Conservation (phyloP, 164 flowering plant species). For the Magnolia sinica region DNA sequence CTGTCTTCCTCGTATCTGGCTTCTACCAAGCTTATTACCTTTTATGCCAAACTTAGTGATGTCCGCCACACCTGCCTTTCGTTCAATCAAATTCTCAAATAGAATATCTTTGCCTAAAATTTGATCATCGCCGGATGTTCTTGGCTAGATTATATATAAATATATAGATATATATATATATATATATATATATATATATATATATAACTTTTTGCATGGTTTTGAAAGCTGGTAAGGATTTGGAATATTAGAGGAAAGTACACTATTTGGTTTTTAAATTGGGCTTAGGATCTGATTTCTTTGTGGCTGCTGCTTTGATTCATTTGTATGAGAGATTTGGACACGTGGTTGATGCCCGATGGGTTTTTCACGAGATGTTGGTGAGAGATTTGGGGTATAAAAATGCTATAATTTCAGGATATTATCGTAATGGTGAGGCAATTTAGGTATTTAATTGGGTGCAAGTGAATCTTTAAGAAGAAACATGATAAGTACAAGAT, state of each 20-base stretch:
- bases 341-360: constrained; percentile 32
- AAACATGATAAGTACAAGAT: too few species aligned
- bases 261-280: constrained; percentile 54
- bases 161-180: too few species aligned
- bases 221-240: constrained; percentile 51
- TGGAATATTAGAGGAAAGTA: constrained; percentile 42
- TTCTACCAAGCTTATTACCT: too few species aligned
- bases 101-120: too few species aligned
- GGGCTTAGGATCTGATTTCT: constrained; percentile 61
- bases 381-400: constrained; percentile 54
- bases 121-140: too few species aligned
- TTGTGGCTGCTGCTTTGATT: constrained; percentile 59
- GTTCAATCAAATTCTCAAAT: too few species aligned
- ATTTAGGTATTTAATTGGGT: constrained; percentile 1
- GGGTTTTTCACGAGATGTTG: constrained; percentile 53
- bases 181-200: too few species aligned
- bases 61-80: too few species aligned
- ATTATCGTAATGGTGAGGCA: constrained; percentile 48
- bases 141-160: too few species aligned
- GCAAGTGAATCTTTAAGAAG: too few species aligned
- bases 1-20: constrained; percentile 40
- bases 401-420: constrained; percentile 68
- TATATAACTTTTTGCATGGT: too few species aligned
- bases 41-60: too few species aligned
- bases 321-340: constrained; percentile 51